Conservation (phyloP, 192 early-diverging fungal genomes). For the Umbelopsis sp. region DNA sequence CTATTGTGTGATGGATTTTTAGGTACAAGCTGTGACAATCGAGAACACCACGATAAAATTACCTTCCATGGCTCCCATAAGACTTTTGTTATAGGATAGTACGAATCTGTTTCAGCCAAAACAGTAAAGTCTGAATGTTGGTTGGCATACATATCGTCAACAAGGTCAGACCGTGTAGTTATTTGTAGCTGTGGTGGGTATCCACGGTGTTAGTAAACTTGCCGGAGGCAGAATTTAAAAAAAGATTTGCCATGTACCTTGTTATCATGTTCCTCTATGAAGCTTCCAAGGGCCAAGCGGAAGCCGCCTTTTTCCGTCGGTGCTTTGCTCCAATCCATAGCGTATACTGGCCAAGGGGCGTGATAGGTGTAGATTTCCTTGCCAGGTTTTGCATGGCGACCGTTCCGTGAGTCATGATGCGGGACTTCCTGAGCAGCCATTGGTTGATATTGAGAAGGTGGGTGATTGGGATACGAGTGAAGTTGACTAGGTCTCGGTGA, state of each 20-base stretch:
- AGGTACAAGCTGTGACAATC: background rate
- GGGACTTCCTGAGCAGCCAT: slow-evolving; percentile 19
- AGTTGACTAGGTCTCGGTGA: slow-evolving; percentile 3
- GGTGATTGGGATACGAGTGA: background rate
- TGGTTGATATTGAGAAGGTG: slow-evolving; percentile 19
- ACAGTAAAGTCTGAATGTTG: slow-evolving; percentile 66
- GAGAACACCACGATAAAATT: background rate
- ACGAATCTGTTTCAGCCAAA: slow-evolving; percentile 75
- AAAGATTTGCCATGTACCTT: slow-evolving; percentile 42
- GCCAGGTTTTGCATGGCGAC: slow-evolving; percentile 16
- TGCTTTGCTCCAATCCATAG: slow-evolving; percentile 82
- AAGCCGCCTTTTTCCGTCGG: slow-evolving; percentile 68
- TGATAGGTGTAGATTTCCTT: slow-evolving; percentile 84
- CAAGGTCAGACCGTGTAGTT: slow-evolving; percentile 58
- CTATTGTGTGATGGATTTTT: slow-evolving; percentile 17
- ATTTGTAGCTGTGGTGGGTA: slow-evolving; percentile 58
- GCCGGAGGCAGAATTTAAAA: background rate
- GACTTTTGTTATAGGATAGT: slow-evolving; percentile 92
- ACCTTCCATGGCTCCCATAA: slow-evolving; percentile 83
- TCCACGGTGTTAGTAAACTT: background rate
- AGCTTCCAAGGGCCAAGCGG: slow-evolving; percentile 82
- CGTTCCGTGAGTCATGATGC: slow-evolving; percentile 23
- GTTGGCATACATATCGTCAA: slow-evolving; percentile 40
- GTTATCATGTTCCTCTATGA: slow-evolving; percentile 73
- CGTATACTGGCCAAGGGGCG: slow-evolving; percentile 87